Evolutionary conservation across 106 monocot genomes (phyloP), one percentile per base, ranked within the genome.

Genomic region (Alisma plantagoaquatica): DNA sequence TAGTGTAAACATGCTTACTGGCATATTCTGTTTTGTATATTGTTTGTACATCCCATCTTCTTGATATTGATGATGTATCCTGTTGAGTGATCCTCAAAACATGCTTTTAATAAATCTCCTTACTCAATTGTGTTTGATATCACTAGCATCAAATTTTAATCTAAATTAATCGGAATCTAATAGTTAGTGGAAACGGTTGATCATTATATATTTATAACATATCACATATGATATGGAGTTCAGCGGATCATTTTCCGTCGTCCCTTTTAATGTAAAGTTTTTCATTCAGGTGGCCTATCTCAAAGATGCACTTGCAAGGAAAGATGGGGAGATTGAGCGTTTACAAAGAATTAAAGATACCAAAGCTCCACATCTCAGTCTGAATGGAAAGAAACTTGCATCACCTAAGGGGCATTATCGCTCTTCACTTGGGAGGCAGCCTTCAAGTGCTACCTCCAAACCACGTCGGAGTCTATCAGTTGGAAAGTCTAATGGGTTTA

Each of bases 311-410:
- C 67, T 98, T 66, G 57, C 79, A 48, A 71, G 61, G 53, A 98
- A 90, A 65, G 85, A 90, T 62, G 85, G 82, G 12, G 85, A 98
- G 60, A 86, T 98, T 30, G 85, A 79, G 66, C 78, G 73, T 17
- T 48, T 98, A 26, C 75, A 72, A 43, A 35, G 69, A 20, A 31
- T 82, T 3, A 90, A 85, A 64, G 80, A 78, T 51, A 49, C 55
- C 19, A 80, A 49, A 65, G 14, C 58, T 42, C 70, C 61, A 23
- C 58, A 67, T 63, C 31, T 56, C 17, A 63, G 43, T 54, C 21
- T 43, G 23, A 69, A 19, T 10, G 23, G 23, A 52, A 69, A 70
- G 10, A 73, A 33, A 19, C 31, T 23, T 53, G 33, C 33, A 31
- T 70, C 66, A 29, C 46, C 80, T 11, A 74, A n/a, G n/a, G n/a